phyloP scores from a whole-genome alignment of 1,284 basidiomycete genomes.

The Moesziomyces antarcticus region DNA sequence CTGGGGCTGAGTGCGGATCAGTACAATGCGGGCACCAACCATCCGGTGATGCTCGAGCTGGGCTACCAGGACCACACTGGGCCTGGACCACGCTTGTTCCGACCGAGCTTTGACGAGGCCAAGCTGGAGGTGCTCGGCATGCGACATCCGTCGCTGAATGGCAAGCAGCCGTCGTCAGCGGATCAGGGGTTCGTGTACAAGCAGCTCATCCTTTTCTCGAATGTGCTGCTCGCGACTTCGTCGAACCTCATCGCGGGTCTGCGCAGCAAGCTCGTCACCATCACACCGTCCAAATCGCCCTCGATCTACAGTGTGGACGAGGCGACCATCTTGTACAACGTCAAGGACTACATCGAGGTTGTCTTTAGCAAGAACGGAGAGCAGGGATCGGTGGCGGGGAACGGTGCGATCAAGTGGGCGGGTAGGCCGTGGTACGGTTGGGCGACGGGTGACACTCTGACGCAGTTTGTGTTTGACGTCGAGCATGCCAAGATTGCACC shows the following conservation, averaged over 20 bases:
- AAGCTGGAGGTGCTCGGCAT: slow-evolving; percentile 47
- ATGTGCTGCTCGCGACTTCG: slow-evolving; percentile 24
- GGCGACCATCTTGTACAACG: slow-evolving; percentile 35
- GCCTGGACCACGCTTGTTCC: slow-evolving; percentile 40
- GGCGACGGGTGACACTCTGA: slow-evolving; percentile 32
- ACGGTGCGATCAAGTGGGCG: slow-evolving; percentile 32
- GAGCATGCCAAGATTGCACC: slow-evolving; percentile 22
- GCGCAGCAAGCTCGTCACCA: slow-evolving; percentile 25
- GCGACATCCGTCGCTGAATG: slow-evolving; percentile 30
- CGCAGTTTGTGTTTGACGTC: slow-evolving; percentile 38
- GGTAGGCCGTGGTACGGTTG: slow-evolving; percentile 46
- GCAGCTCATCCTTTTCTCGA: slow-evolving; percentile 44
- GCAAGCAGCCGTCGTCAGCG: slow-evolving; percentile 24
- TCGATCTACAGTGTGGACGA: slow-evolving; percentile 26
- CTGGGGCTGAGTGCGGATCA: slow-evolving; percentile 20
- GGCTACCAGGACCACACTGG: slow-evolving; percentile 46
- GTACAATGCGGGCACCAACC: slow-evolving; percentile 32
- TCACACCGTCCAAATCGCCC: slow-evolving; percentile 36
- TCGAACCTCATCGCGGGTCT: slow-evolving; percentile 41
- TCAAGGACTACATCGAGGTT: slow-evolving; percentile 41
- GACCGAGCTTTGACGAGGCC: slow-evolving; percentile 45
- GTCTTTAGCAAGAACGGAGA: slow-evolving; percentile 20
- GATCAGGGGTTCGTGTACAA: slow-evolving; percentile 44
- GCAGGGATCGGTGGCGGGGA: slow-evolving; percentile 17
- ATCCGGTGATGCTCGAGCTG: slow-evolving; percentile 48